A percentile compares a stretch with the other conserved stretches of the same genome.
Evolutionary conservation across 306 rosid genomes (phyloP).

Genomic region (Ziziphus jujuba): DNA sequence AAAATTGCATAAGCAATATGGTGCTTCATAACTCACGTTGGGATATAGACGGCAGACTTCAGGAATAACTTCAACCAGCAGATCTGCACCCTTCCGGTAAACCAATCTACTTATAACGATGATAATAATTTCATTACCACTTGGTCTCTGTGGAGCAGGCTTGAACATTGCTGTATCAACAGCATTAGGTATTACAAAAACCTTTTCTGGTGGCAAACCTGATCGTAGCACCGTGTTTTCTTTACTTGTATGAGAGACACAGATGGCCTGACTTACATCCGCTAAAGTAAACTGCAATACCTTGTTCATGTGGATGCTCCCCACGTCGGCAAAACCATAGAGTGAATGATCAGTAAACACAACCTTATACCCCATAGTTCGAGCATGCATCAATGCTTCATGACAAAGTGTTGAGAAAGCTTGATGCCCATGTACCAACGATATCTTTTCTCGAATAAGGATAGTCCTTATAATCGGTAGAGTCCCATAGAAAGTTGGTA

Average conservation of each 20-base stretch:
- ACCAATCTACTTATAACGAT: slow-evolving; percentile 92
- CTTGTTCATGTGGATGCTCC: slow-evolving; percentile 99
- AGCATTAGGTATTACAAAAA: slow-evolving; percentile 89
- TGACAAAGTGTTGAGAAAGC: slow-evolving; percentile 95
- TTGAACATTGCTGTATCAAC: slow-evolving; percentile 95
- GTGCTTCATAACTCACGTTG: slow-evolving; percentile 54
- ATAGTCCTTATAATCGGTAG: slow-evolving; percentile 77
- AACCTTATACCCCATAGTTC: slow-evolving; percentile 90
- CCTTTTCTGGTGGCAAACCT: slow-evolving; percentile 87
- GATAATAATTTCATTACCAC: slow-evolving; percentile 55
- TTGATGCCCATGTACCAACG: slow-evolving; percentile 88
- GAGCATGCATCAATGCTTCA: slow-evolving; percentile 82
- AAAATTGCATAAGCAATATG: background rate
- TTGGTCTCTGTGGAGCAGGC: slow-evolving; percentile 64
- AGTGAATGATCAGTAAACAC: slow-evolving; percentile 92
- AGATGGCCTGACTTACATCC: slow-evolving; percentile 88
- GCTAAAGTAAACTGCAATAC: slow-evolving; percentile 91
- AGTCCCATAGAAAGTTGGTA: slow-evolving; percentile 74
- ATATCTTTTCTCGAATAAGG: slow-evolving; percentile 78
- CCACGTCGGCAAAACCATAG: slow-evolving; percentile 84
- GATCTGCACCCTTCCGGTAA: slow-evolving; percentile 88
- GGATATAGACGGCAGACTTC: slow-evolving; percentile 75
- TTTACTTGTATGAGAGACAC: slow-evolving; percentile 97
- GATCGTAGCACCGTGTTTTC: slow-evolving; percentile 88
- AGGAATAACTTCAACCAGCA: slow-evolving; percentile 95